Evolutionary conservation across 495 filamentous ascomycete genomes (phyloP).

Genomic region (Oidiodendron maius): DNA sequence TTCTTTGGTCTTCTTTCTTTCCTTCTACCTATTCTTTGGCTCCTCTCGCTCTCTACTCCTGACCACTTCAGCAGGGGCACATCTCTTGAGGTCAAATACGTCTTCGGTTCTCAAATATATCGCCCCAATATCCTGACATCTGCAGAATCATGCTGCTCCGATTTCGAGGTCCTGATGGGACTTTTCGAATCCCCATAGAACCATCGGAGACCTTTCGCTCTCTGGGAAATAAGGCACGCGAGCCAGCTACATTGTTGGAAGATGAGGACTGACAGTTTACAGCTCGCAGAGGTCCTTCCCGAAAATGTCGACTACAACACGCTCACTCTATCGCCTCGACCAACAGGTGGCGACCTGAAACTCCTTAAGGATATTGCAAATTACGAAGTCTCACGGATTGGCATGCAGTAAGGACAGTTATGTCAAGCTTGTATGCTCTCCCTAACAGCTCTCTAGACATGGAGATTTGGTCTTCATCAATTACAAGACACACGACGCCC

Average conservation of each 20-base stretch:
- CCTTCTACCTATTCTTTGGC: neutral
- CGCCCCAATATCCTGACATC: neutral
- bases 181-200: slow-evolving; percentile 59
- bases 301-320: slow-evolving; percentile 62
- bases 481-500: slow-evolving; percentile 49
- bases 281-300: slow-evolving; percentile 20
- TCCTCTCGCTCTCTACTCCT: neutral
- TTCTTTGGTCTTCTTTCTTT: neutral
- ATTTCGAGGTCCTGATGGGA: slow-evolving; percentile 64
- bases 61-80: neutral
- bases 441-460: slow-evolving; percentile 49
- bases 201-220: slow-evolving; percentile 46
- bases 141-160: slow-evolving; percentile 54
- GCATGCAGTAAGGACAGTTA: slow-evolving; percentile 49
- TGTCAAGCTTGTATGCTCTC: neutral
- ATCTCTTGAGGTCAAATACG: neutral
- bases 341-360: slow-evolving; percentile 68
- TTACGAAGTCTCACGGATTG: slow-evolving; percentile 63
- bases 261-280: slow-evolving; percentile 7
- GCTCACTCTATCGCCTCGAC: slow-evolving; percentile 75
- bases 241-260: neutral
- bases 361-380: slow-evolving; percentile 58
- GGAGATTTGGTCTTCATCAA: slow-evolving; percentile 85
- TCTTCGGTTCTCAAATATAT: neutral
- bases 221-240: slow-evolving; percentile 42